Base-by-base conservation (phyloP, 225 moss, liverwort and hornwort genomes). In the Polytrichum commune region DNA sequence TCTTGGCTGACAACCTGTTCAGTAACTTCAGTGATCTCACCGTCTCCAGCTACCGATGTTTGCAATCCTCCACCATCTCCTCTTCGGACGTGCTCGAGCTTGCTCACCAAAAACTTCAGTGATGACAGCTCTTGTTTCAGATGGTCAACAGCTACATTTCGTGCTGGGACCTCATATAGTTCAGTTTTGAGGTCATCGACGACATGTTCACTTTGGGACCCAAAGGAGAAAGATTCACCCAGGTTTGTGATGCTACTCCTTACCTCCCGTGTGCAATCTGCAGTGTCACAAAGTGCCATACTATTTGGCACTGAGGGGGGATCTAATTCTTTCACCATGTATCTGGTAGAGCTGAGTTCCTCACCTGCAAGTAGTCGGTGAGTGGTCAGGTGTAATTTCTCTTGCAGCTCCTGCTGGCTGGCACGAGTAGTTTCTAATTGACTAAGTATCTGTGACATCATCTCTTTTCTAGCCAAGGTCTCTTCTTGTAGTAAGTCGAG, bases 61-160 rank as follows among this genome's bases (percentile, higher is more conserved):
- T 69, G 69, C 27, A 62, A 54, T 32, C 46, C 66, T 67, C 53
- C 60, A 35, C 65, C 70, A 27, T 86, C 63, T 25, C n/a, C 58
- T 54, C 19, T 67, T 56, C 65, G 77, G 61, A 70, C 84, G 70
- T 80, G 79, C 82, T 84, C 88, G 18, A 88, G 73, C 71, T 70
- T 83, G 76, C 72, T 91, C 77, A 87, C 75, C 26, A 81, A 78
- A 35, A 86, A 86, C 63, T 83, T 89, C 69, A 91, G 70, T 29
- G 85, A 82, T 61, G 74, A 73, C 22, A 88, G 81, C 71, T 95
- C 93, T 38, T 75, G 74, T 54, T 80, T 80, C 73, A 89, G 69
- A 70, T 82, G 86, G 73, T 77, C 68, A 58, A 84, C 85, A 70
- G 82, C 76, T 63, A 73, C 69, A 71, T 85, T 86, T 62, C 73